Evolutionary conservation across 2,329 filamentous ascomycete genomes (phyloP).

Genomic region (Penicillium italicum): DNA sequence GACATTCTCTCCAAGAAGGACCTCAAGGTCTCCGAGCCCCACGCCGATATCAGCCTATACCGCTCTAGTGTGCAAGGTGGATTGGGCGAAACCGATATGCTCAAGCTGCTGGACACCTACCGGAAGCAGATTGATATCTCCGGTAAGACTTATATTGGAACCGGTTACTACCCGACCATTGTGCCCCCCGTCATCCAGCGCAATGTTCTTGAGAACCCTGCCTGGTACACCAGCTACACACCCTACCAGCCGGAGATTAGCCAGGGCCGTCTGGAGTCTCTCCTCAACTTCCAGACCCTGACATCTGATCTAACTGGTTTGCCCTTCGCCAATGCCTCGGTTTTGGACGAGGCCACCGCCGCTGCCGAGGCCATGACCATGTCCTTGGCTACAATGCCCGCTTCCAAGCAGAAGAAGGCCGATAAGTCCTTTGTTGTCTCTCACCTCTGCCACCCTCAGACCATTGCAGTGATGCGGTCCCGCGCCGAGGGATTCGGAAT

Average conservation of each 20-base stretch:
- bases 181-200: conserved; percentile 87
- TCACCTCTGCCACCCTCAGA: conserved; percentile 77
- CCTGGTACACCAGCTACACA: conserved; percentile 97
- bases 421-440: conserved; percentile 84
- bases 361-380: conserved; percentile 95
- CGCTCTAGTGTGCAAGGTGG: conserved; percentile 39
- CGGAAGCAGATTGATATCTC: conserved; percentile 58
- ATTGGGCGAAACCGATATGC: conserved; percentile 47
- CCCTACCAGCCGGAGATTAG: conserved; percentile 97
- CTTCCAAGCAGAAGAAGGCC: conserved; percentile 66
- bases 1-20: conserved; percentile 69
- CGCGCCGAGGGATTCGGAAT: conserved; percentile 91
- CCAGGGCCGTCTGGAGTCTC: conserved; percentile 84
- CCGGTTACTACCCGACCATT: conserved; percentile 82
- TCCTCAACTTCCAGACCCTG: conserved; percentile 94
- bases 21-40: conserved; percentile 55
- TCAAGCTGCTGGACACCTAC: conserved; percentile 41
- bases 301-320: conserved; percentile 83
- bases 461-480: conserved; percentile 75
- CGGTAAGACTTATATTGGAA: conserved; percentile 69
- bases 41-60: conserved; percentile 42
- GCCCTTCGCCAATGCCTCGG: conserved; percentile 82
- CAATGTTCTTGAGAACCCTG: conserved; percentile 87
- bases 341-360: conserved; percentile 87
- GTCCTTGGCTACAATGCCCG: conserved; percentile 71